Evolutionary conservation across 2,329 filamentous ascomycete species (phyloP), one percentile per base, ranked within the genome.

Genomic region (Diaporthe citriasiana): DNA sequence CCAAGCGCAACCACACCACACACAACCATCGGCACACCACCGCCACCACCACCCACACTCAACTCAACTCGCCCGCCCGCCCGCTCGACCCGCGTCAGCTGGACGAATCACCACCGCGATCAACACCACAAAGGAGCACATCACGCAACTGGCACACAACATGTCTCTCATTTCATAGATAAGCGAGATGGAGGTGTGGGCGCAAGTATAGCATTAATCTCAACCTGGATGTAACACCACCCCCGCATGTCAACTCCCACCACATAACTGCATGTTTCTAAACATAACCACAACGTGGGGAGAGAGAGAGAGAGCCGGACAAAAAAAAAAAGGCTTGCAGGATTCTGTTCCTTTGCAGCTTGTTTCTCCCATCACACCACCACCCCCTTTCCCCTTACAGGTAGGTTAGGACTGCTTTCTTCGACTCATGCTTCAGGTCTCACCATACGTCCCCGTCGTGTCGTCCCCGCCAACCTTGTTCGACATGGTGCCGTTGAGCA

Each of bases 401-500:
- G 38, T 38, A 12, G 12, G 38, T 6, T 38, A n/a, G 45, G 45
- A 12, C 19, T 9, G 3, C 45, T 25, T 50, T 50, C 45, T 50
- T n/a, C 15, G 17, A 22, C 12, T 10, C 22, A n/a, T 50, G 8
- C 22, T 9, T 50, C 22, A 74, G 25, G 70, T n/a, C 55, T 76
- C 75, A 42, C 75, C 75, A 40, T 74, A 76, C 17, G 73, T 69
- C 10, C 75, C 75, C 10, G 73, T 75, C 10, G 60, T 70, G 25
- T 76, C 75, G 35, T 74, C 69, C 3, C 70, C 70, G 51, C 51
- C 66, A 15, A 70, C 56, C 33, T 75, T 72, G 47, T 45, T 70
- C 17, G 70, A 65, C 73, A 76, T 76, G 51, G 75, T 75, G 3
- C 75, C 75, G 40, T 76, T 76, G 45, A 76, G 75, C 73, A 76